Evolutionary conservation across 2,329 filamentous ascomycete species (phyloP), one percentile per base, ranked within the genome.

Genomic region (Alternaria novae-zelandiae): DNA sequence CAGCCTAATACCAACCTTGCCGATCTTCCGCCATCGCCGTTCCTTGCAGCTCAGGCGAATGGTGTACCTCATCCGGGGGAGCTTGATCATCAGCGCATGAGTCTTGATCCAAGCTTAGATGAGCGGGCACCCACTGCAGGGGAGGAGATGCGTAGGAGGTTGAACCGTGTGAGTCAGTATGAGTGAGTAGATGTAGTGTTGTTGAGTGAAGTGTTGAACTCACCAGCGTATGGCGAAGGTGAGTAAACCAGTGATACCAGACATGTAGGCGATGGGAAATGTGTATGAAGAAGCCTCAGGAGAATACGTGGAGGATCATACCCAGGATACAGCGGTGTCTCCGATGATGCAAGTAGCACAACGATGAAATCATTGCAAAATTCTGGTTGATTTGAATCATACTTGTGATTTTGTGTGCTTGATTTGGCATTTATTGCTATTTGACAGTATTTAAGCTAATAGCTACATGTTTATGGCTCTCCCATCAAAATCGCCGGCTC

Each of bases 1-100:
- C 62, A 70, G n/a, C 43, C 58, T 1, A 55, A 53, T 3, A 17
- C 56, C 8, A 72, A 55, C 41, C 68, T 78, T 4, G 71, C 74
- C 21, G 74, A 78, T 32, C 66, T 78, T n/a, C 75, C 76, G 7
- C 76, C 77, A 0, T 78, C 74, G 12, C 78, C 78, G 1, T 80
- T 80, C 53, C 71, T 80, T 6, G 60, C 69, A n/a, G 72, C 73
- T 13, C 66, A 69, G 15, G 59, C 69, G 4, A 60, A 61, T n/a
- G 58, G 61, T 2, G 54, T 66, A 15, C 54, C 67, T 7, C 57
- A 63, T 12, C 53, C 70, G 11, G 59, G 66, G 5, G 61, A 64
- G 17, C 25, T 67, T 10, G 62, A 72, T 36, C 57, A 58, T 8
- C 45, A 59, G 11, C 60, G 47, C 12, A 55, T 58, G 47, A 47